These are phyloP conservation scores for Kregervanrija delftensis DNA, from an alignment of 805 yeast species.

Conservation along the genomic window DNA sequence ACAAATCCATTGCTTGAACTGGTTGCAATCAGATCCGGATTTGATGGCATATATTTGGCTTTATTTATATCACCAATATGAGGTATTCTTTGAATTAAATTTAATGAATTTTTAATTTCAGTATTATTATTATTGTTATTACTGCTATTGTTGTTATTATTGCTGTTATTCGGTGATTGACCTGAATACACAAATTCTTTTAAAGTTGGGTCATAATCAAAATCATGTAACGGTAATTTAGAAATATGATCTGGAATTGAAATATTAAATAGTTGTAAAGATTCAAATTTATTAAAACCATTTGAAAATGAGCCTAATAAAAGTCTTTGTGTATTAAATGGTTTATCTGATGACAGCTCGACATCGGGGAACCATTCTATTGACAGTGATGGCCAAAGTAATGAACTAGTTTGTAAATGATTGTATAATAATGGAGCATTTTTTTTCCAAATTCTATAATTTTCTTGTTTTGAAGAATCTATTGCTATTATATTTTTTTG, in stretches of 20 bases:
- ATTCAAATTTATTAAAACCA: slow-evolving; percentile 32
- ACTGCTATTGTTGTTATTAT: neutral
- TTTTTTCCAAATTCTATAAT: slow-evolving; percentile 56
- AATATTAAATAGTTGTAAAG: slow-evolving; percentile 13
- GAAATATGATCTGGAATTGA: neutral
- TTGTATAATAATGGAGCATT: slow-evolving; percentile 52
- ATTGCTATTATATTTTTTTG: no score
- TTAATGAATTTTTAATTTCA: slow-evolving; percentile 9
- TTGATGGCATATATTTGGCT: slow-evolving; percentile 73
- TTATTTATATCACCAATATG: slow-evolving; percentile 70
- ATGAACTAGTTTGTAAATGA: slow-evolving; percentile 41
- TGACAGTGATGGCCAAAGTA: slow-evolving; percentile 60
- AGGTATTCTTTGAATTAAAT: slow-evolving; percentile 47
- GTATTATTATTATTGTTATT: neutral
- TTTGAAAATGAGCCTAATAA: slow-evolving; percentile 61
- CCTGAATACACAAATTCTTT: slow-evolving; percentile 24
- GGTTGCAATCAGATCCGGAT: slow-evolving; percentile 75
- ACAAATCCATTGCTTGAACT: slow-evolving; percentile 60
- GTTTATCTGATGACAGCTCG: slow-evolving; percentile 24
- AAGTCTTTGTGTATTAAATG: slow-evolving; percentile 30
- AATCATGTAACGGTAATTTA: slow-evolving; percentile 7
- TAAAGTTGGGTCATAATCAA: slow-evolving; percentile 30
- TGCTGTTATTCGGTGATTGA: slow-evolving; percentile 7
- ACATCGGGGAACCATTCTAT: slow-evolving; percentile 60
- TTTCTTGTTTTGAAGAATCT: neutral